Percentiles rank a stretch among this genome's conserved stretches.
Evolutionary conservation across 176 grass and related monocot genomes (phyloP).

Genomic region (Areca catechu): DNA sequence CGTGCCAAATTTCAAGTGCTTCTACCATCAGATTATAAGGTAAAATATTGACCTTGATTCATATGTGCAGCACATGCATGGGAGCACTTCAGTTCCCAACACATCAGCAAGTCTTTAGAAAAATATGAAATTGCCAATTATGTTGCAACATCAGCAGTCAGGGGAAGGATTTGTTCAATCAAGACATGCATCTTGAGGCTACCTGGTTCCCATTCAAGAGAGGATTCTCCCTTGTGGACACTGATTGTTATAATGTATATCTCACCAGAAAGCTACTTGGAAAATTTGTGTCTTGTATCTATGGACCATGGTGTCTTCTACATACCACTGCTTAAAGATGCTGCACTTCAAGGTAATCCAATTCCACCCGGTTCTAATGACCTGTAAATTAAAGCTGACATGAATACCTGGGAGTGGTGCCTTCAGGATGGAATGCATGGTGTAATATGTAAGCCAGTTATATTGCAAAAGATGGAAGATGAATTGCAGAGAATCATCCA

Average conservation of each 20-base stretch:
- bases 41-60: neutral
- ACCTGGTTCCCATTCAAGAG: neutral
- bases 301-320: neutral
- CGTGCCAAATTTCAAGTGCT: neutral
- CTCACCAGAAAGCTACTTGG: neutral
- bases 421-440: conserved; percentile 4
- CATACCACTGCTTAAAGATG: neutral
- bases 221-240: neutral
- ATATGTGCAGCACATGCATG: conserved; percentile 4
- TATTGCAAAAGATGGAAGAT: no score
- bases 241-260: neutral
- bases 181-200: neutral
- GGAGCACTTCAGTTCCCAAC: neutral
- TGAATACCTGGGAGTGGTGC: neutral
- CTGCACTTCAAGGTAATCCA: neutral
- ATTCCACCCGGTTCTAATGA: neutral
- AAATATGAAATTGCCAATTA: neutral
- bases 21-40: neutral
- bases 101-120: neutral
- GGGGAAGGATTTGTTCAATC: neutral
- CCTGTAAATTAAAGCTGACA: neutral
- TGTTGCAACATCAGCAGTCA: neutral
- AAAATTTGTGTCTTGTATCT: neutral
- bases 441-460: neutral
- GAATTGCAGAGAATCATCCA: no score